phyloP scores from a whole-genome alignment of 768 basidiomycete genomes.

The Lactarius sanguifluus region DNA sequence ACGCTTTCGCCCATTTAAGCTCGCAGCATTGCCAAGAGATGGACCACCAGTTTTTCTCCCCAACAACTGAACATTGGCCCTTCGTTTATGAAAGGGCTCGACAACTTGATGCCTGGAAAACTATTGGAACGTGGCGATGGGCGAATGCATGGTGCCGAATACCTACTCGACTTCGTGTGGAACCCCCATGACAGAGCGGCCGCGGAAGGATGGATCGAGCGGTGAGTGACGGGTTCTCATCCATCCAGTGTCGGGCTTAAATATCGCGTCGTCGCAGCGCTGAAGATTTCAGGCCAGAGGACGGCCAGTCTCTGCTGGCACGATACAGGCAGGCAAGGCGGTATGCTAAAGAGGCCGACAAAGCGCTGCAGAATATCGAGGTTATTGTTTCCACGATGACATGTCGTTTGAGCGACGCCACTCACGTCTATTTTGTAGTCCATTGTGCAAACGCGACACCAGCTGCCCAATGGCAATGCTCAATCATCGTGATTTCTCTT shows the following conservation, averaged over 20 bases:
- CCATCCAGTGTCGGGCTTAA: neutral
- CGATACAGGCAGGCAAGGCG: neutral
- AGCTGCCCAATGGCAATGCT: neutral
- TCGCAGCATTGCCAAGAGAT: neutral
- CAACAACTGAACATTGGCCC: neutral
- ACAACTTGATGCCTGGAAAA: neutral
- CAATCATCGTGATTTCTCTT: neutral
- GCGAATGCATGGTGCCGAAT: neutral
- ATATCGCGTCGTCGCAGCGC: neutral
- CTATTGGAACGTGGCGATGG: neutral
- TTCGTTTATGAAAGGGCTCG: neutral
- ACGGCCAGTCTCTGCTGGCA: neutral
- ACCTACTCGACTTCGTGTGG: neutral
- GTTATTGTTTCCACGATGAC: neutral
- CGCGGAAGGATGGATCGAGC: neutral
- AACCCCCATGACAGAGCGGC: neutral
- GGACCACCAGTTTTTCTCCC: neutral
- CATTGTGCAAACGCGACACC: slow-evolving; percentile 2
- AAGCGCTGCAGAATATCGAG: neutral
- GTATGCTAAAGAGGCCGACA: neutral
- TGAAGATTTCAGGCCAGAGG: slow-evolving; percentile 5
- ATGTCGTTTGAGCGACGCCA: neutral
- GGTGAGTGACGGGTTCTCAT: neutral
- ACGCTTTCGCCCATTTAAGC: neutral
- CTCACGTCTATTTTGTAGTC: neutral